A percentile compares a stretch with the other conserved stretches of the same genome.
These are phyloP conservation scores for Schizochytrium sp. DNA, from an alignment of 108 stramenopile genomes.

Conservation along the genomic window DNA sequence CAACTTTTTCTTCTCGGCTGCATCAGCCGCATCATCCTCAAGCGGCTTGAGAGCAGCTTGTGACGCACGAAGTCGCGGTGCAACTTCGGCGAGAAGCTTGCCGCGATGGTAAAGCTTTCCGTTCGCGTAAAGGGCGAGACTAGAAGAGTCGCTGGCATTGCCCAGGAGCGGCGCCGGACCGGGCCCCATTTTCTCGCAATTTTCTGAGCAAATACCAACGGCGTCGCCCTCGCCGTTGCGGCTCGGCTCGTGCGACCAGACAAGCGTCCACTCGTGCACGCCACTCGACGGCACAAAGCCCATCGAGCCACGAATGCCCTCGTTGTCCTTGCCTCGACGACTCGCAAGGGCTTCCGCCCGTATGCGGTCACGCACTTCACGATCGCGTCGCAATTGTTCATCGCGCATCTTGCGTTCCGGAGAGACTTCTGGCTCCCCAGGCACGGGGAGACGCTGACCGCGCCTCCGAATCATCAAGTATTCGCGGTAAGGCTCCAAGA, in stretches of 20 bases:
- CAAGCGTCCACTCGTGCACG: slow-evolving; percentile 19
- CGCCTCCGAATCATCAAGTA: slow-evolving; percentile 7
- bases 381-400: background rate
- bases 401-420: slow-evolving; percentile 19
- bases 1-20: background rate
- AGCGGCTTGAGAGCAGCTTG: background rate
- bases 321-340: slow-evolving; percentile 21
- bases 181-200: slow-evolving; percentile 19
- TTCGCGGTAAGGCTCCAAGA: background rate
- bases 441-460: slow-evolving; percentile 9
- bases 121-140: background rate
- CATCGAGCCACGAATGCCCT: slow-evolving; percentile 20
- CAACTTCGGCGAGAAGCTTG: background rate
- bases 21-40: background rate
- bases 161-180: slow-evolving; percentile 8
- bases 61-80: background rate
- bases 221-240: slow-evolving; percentile 14
- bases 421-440: background rate
- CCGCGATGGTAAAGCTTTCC: slow-evolving; percentile 22
- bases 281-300: slow-evolving; percentile 23
- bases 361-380: background rate
- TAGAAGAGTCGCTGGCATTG: background rate
- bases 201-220: slow-evolving; percentile 25
- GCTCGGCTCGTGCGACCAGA: slow-evolving; percentile 23
- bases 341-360: background rate